Evolutionary conservation across 805 yeast species (phyloP), one percentile per base, ranked within the genome.

Genomic region (Yarrowia phangngaensis): DNA sequence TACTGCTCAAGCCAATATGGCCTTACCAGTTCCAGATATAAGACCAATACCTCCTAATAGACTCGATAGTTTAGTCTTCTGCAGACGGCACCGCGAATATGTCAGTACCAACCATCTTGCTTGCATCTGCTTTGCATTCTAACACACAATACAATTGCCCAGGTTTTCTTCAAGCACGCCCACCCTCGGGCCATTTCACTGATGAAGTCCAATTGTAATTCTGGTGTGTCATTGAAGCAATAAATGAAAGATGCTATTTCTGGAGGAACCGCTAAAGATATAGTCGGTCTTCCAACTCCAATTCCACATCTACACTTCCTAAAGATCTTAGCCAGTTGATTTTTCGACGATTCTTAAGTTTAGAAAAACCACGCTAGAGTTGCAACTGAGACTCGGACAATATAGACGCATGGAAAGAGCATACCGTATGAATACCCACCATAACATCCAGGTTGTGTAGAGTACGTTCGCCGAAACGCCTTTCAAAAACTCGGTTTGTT

Each of bases 361-460:
- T 53, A 4, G 68, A 57, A 60, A 69, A 90, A 3, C 59, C 58
- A 3, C 72, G 65, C 57, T 76, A 86, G 1, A 56, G 53, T 1
- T 70, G 66, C 50, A 61, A 35, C 14, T 57, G 55, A 22, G 59
- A 33, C 20, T 68, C 60, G 1, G 96, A 87, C 8, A 90, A 65
- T 13, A 87, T 70, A 3, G 82, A 71, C 0, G 85, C 76, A 12
- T 14, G 34, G 48, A 52, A 14, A 19, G 40, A 4, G 31, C 51
- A 58, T 47, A 19, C 54, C 31, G 50, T 20, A 47, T 69, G 72
- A 13, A 76, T 64, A 5, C 58, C 51, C 3, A 88, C 70, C 97
- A 92, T 92, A 7, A 90, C 86, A 58, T 85, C 94, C 45, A 88
- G 69, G 17, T 78, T 76, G 43, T 74, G 75, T 55, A 89, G 74